phyloP scores from a whole-genome alignment of 179 eudicot genomes.

The Silene coronaria region DNA sequence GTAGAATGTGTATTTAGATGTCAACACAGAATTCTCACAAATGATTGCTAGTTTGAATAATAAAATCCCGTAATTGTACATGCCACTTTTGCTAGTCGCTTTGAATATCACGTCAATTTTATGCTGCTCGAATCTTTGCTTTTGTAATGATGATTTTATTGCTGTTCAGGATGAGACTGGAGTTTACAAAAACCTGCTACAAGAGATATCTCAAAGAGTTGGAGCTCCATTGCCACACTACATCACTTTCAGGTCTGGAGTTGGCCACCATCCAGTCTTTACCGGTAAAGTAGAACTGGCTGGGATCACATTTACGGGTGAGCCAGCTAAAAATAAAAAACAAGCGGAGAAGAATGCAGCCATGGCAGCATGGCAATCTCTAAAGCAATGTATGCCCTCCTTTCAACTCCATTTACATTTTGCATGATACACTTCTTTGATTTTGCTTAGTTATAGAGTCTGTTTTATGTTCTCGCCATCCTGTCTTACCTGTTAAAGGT shows the following conservation, averaged over 20 bases:
- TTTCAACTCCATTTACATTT: not conserved
- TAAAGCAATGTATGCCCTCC: constrained; percentile 53
- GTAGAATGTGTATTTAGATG: too few relatives aligned
- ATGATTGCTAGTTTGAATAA: too few relatives aligned
- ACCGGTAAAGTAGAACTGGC: constrained; percentile 75
- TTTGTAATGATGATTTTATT: constrained; percentile 18
- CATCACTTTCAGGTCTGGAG: constrained; percentile 68
- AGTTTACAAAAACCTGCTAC: constrained; percentile 76
- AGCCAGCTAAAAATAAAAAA: constrained; percentile 81
- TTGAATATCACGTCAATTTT: not conserved
- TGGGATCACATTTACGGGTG: constrained; percentile 71
- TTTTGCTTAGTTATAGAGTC: not conserved
- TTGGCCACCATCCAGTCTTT: constrained; percentile 72
- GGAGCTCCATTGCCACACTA: constrained; percentile 79
- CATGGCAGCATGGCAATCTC: constrained; percentile 74
- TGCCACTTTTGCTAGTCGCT: not conserved
- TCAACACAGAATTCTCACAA: too few relatives aligned
- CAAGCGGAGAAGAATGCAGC: constrained; percentile 94
- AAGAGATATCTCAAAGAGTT: constrained; percentile 84
- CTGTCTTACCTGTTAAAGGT: not conserved
- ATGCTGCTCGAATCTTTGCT: not conserved
- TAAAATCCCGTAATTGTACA: too few relatives aligned
- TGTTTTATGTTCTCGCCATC: not conserved
- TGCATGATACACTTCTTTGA: not conserved
- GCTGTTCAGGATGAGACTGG: constrained; percentile 71